phyloP scores from a whole-genome alignment of 1,284 basidiomycete genomes.

The Cystobasidium slooffiae region DNA sequence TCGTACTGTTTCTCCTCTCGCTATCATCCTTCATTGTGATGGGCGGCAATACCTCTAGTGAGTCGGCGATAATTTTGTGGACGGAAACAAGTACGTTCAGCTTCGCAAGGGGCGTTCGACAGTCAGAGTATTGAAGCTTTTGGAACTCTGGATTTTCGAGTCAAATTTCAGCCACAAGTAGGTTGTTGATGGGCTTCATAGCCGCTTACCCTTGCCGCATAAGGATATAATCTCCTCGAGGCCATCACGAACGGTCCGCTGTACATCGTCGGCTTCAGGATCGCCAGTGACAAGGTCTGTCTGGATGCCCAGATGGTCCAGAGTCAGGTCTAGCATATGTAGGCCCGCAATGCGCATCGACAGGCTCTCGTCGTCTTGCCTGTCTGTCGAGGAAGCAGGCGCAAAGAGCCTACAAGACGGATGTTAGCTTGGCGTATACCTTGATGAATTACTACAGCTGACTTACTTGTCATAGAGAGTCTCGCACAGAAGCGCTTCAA shows the following conservation, averaged over 20 bases:
- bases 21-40: constrained; percentile 54
- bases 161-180: constrained; percentile 36
- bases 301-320: constrained; percentile 83
- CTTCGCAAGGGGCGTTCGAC: constrained; percentile 76
- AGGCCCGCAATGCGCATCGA: constrained; percentile 85
- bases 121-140: constrained; percentile 61
- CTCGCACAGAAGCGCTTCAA: constrained; percentile 48
- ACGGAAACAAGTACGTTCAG: constrained; percentile 76
- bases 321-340: constrained; percentile 80
- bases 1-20: background rate
- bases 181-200: constrained; percentile 1
- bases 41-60: constrained; percentile 51
- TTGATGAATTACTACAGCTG: background rate
- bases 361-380: constrained; percentile 82
- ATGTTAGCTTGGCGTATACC: background rate
- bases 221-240: constrained; percentile 69
- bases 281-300: constrained; percentile 61
- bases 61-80: constrained; percentile 74
- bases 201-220: constrained; percentile 74
- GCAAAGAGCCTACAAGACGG: constrained; percentile 64
- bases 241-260: constrained; percentile 61
- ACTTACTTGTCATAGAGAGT: constrained; percentile 49
- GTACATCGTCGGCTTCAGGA: constrained; percentile 54
- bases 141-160: constrained; percentile 65
- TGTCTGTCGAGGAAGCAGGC: constrained; percentile 73